A percentile compares a stretch with the other conserved stretches of the same genome.
These are phyloP conservation scores for Cercospora zeina DNA, from an alignment of 2,329 filamentous ascomycete genomes.

Conservation along the genomic window DNA sequence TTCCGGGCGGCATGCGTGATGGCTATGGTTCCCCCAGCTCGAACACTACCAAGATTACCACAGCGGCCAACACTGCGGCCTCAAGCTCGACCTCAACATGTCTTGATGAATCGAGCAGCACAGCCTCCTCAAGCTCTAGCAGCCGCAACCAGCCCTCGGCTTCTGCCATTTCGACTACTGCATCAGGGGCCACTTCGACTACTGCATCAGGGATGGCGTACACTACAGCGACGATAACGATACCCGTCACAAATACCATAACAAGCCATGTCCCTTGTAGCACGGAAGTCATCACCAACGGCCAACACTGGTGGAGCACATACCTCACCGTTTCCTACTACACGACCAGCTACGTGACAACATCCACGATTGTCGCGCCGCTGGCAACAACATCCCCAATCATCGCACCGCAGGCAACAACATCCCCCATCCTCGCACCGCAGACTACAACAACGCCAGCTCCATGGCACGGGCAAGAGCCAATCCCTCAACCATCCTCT, in stretches of 20 bases:
- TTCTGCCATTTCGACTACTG: background rate
- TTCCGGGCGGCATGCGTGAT: background rate
- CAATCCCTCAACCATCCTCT: background rate
- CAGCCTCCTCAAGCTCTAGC: background rate
- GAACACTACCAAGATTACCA: background rate
- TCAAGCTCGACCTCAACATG: background rate
- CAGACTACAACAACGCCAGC: background rate
- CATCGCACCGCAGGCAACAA: background rate
- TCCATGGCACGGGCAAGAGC: background rate
- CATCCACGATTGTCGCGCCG: background rate
- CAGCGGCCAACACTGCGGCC: background rate
- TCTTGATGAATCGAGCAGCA: background rate
- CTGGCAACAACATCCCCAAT: background rate
- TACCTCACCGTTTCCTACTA: constrained; percentile 12
- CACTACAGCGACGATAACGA: constrained; percentile 8
- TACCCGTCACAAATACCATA: constrained; percentile 13
- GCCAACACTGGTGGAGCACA: constrained; percentile 20
- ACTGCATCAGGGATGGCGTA: background rate
- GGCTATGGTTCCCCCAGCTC: background rate
- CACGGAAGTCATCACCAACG: constrained; percentile 14
- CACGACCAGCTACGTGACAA: constrained; percentile 16
- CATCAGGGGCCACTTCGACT: background rate
- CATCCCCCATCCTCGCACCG: background rate
- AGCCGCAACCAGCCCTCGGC: background rate
- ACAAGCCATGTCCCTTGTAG: constrained; percentile 18